phyloP scores from a whole-genome alignment of 257 asterid species.

The Capsicum rhomboideum region DNA sequence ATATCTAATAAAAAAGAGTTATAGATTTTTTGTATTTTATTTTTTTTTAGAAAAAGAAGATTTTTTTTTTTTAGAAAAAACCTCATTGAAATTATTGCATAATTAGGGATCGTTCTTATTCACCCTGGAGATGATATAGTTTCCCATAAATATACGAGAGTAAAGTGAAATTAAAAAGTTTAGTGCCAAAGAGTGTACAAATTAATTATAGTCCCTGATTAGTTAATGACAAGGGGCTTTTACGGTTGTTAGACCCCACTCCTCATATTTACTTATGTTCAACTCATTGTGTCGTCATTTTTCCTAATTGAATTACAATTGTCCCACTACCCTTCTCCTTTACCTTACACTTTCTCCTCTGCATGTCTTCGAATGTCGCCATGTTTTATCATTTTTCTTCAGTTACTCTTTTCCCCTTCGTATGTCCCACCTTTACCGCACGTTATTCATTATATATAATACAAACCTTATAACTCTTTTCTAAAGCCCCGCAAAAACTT shows the following conservation, averaged over 20 bases:
- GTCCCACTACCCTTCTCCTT: not conserved
- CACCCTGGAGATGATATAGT: too few relatives aligned
- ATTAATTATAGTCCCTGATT: not conserved
- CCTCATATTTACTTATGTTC: not conserved
- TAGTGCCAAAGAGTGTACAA: not conserved
- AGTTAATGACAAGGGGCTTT: not conserved
- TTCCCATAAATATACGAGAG: too few relatives aligned
- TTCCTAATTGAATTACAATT: not conserved
- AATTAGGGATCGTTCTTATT: too few relatives aligned
- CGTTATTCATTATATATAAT: not conserved
- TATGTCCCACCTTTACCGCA: not conserved
- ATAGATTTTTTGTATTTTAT: too few relatives aligned
- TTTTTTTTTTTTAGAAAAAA: too few relatives aligned
- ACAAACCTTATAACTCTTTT: not conserved
- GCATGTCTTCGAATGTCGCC: conserved; percentile 8
- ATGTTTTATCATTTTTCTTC: not conserved
- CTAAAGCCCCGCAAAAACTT: not conserved
- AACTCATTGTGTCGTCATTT: not conserved
- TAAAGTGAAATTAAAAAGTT: too few relatives aligned
- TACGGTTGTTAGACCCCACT: not conserved
- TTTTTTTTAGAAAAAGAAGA: too few relatives aligned
- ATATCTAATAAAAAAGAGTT: too few relatives aligned
- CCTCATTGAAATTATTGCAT: too few relatives aligned
- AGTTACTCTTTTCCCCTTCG: not conserved
- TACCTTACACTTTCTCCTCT: not conserved